phyloP scores from a whole-genome alignment of 176 grass and related monocot genomes.

The Ensete ventricosum region DNA sequence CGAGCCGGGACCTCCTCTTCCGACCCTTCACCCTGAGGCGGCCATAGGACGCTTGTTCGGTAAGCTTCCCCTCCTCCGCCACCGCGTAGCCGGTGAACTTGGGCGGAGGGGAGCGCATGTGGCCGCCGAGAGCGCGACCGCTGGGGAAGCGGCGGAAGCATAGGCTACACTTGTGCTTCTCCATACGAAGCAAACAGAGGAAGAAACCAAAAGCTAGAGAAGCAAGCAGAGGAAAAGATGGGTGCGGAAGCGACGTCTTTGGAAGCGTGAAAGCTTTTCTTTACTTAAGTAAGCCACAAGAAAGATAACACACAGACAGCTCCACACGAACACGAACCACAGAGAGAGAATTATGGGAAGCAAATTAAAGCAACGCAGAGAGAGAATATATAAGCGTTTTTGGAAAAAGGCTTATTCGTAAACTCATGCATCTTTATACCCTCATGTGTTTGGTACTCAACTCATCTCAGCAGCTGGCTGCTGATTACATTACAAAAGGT shows the following conservation, averaged over 20 bases:
- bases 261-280: constrained; percentile 19
- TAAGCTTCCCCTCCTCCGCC: constrained; percentile 11
- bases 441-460: neutral
- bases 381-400: neutral
- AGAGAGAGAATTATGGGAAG: neutral
- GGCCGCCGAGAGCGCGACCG: constrained; percentile 65
- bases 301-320: constrained; percentile 25
- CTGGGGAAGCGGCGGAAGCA: constrained; percentile 86
- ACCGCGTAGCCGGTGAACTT: constrained; percentile 14
- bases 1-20: constrained; percentile 31
- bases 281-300: constrained; percentile 18
- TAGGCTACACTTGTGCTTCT: constrained; percentile 75
- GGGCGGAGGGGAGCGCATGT: constrained; percentile 55
- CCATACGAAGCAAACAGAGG: constrained; percentile 34
- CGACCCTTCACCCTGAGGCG: constrained; percentile 48
- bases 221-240: constrained; percentile 31
- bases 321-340: neutral
- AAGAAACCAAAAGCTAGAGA: constrained; percentile 18
- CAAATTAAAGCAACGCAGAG: too few relatives aligned
- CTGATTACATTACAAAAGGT: neutral
- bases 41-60: constrained; percentile 21
- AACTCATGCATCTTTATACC: neutral
- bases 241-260: constrained; percentile 13
- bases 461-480: too few relatives aligned
- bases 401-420: too few relatives aligned